These are phyloP conservation scores for Nakazawaea pomicola DNA, from an alignment of 805 yeast species.

Conservation along the genomic window DNA sequence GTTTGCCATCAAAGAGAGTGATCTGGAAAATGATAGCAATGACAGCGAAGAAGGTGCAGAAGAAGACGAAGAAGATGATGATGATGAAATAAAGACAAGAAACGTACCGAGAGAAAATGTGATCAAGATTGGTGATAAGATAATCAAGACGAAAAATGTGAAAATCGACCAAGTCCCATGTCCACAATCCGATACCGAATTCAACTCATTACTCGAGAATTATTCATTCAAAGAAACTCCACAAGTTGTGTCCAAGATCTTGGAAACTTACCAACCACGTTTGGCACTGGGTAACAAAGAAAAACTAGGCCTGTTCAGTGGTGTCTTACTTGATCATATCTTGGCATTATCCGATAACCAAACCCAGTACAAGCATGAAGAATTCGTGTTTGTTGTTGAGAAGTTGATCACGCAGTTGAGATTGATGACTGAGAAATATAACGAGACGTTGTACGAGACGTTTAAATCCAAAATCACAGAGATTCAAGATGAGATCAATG, in stretches of 20 bases:
- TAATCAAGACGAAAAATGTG: slow-evolving; percentile 17
- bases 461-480: slow-evolving; percentile 52
- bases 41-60: slow-evolving; percentile 22
- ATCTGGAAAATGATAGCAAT: slow-evolving; percentile 28
- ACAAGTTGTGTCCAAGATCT: slow-evolving; percentile 46
- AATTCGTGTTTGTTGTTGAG: slow-evolving; percentile 26
- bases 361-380: slow-evolving; percentile 19
- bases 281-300: slow-evolving; percentile 79
- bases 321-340: slow-evolving; percentile 59
- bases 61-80: slow-evolving; percentile 19
- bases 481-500: slow-evolving; percentile 50
- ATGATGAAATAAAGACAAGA: slow-evolving; percentile 5
- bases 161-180: slow-evolving; percentile 29
- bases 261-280: slow-evolving; percentile 66
- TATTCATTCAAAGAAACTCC: slow-evolving; percentile 38
- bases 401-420: slow-evolving; percentile 42
- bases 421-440: slow-evolving; percentile 59
- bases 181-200: slow-evolving; percentile 43
- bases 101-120: slow-evolving; percentile 14
- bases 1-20: slow-evolving; percentile 32
- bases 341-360: slow-evolving; percentile 40
- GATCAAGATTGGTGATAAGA: slow-evolving; percentile 30
- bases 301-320: slow-evolving; percentile 57
- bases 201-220: slow-evolving; percentile 28
- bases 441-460: slow-evolving; percentile 54